A percentile compares a stretch with the other conserved stretches of the same genome.
Evolutionary conservation across 345 rosid species (phyloP).

Genomic region (Eucalyptus pauciflora): DNA sequence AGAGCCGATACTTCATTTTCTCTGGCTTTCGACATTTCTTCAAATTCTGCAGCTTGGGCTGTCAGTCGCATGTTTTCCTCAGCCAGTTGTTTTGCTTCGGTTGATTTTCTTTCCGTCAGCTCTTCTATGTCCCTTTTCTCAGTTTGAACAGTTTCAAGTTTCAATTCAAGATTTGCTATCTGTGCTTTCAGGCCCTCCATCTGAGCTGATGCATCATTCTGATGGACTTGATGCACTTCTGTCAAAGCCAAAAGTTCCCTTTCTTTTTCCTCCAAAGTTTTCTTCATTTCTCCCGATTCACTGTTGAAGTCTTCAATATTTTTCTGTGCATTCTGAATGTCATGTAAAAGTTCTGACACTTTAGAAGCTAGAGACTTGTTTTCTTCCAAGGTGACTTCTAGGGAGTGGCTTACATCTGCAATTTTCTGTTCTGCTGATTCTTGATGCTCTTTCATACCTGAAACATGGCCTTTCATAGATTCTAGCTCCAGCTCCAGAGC

Average conservation of each 20-base stretch:
- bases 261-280: constrained; percentile 37
- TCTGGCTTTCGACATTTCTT: constrained; percentile 25
- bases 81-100: constrained; percentile 30
- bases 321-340: constrained; percentile 36
- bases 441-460: constrained; percentile 35
- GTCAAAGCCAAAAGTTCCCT: constrained; percentile 31
- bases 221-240: constrained; percentile 42
- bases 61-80: constrained; percentile 29
- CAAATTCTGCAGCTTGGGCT: constrained; percentile 41
- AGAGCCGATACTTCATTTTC: constrained; percentile 36
- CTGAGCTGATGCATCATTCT: constrained; percentile 30
- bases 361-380: constrained; percentile 35
- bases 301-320: constrained; percentile 19
- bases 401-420: constrained; percentile 21
- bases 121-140: constrained; percentile 27
- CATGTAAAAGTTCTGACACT: constrained; percentile 37
- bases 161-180: constrained; percentile 28
- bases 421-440: constrained; percentile 48
- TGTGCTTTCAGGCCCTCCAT: constrained; percentile 25
- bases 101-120: constrained; percentile 30
- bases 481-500: constrained; percentile 30
- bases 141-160: constrained; percentile 29
- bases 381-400: constrained; percentile 35
- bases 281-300: constrained; percentile 35
- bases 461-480: constrained; percentile 18